phyloP scores from a whole-genome alignment of 2,329 filamentous ascomycete genomes.

The Aspergillus viridinutans region DNA sequence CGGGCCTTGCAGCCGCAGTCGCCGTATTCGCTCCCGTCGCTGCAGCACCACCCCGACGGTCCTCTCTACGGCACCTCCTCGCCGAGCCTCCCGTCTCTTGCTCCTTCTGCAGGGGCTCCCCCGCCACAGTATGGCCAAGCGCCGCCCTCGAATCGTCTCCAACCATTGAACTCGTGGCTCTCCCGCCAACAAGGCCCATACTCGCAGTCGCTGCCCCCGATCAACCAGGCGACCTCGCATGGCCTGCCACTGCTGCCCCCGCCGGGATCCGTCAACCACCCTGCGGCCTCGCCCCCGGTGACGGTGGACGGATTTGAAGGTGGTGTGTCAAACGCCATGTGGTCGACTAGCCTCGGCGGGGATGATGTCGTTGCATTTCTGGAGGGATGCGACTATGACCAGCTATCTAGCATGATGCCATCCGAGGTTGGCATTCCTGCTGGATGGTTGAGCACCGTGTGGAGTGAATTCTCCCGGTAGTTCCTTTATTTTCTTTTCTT shows the following conservation, averaged over 20 bases:
- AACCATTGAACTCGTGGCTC: constrained; percentile 39
- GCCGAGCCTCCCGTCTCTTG: constrained; percentile 30
- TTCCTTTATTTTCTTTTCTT: not conserved
- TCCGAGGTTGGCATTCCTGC: constrained; percentile 29
- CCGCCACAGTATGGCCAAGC: constrained; percentile 22
- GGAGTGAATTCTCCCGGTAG: constrained; percentile 30
- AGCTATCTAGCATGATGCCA: constrained; percentile 22
- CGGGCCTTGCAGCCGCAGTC: constrained; percentile 32
- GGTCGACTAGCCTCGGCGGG: constrained; percentile 33
- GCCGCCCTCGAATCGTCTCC: constrained; percentile 31
- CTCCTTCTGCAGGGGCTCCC: constrained; percentile 5
- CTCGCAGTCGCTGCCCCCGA: constrained; percentile 37
- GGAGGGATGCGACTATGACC: constrained; percentile 32
- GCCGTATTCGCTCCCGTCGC: constrained; percentile 31
- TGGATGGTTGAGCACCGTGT: constrained; percentile 36
- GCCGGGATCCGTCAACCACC: constrained; percentile 28
- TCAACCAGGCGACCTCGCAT: constrained; percentile 31
- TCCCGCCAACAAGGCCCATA: constrained; percentile 31
- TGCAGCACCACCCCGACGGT: constrained; percentile 33
- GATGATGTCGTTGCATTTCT: constrained; percentile 37
- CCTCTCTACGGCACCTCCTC: constrained; percentile 28
- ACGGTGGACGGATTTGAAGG: constrained; percentile 26
- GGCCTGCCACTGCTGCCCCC: constrained; percentile 33
- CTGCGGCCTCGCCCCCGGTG: constrained; percentile 27
- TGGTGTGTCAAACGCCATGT: constrained; percentile 19